Conservation (phyloP, 768 basidiomycete species). For the Hypholoma fasciculare region DNA sequence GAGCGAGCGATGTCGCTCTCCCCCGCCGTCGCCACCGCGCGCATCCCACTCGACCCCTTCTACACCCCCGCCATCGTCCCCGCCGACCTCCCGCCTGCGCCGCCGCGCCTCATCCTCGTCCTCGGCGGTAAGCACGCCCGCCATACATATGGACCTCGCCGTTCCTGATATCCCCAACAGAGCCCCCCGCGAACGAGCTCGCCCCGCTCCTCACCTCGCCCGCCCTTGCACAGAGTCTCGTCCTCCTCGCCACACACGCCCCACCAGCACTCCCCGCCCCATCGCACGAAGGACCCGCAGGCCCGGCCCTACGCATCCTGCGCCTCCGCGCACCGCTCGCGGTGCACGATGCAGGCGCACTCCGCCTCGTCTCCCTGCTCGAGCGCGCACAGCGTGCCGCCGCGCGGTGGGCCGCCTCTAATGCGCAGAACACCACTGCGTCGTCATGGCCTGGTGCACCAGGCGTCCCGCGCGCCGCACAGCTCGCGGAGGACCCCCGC, state of each 20-base stretch:
- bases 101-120: slow-evolving; percentile 34
- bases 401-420: slow-evolving; percentile 13
- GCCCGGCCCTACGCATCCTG: slow-evolving; percentile 31
- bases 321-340: slow-evolving; percentile 32
- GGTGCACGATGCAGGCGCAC: slow-evolving; percentile 35
- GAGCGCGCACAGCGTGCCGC: slow-evolving; percentile 41
- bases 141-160: background rate
- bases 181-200: slow-evolving; percentile 33
- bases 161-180: slow-evolving; percentile 15
- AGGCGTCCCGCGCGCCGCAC: slow-evolving; percentile 13
- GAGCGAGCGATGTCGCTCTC: background rate
- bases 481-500: slow-evolving; percentile 30
- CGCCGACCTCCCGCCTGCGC: slow-evolving; percentile 23
- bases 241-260: slow-evolving; percentile 42
- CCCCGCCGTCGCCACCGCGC: background rate
- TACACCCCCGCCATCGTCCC: background rate
- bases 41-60: background rate
- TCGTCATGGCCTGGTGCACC: background rate
- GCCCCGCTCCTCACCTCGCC: slow-evolving; percentile 34
- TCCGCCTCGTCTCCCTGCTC: slow-evolving; percentile 39
- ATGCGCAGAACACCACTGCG: background rate
- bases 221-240: slow-evolving; percentile 30
- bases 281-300: background rate
- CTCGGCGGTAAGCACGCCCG: slow-evolving; percentile 29
- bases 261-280: slow-evolving; percentile 29